phyloP scores from a whole-genome alignment of 1,284 basidiomycete genomes.

The Anthracocystis setariae region DNA sequence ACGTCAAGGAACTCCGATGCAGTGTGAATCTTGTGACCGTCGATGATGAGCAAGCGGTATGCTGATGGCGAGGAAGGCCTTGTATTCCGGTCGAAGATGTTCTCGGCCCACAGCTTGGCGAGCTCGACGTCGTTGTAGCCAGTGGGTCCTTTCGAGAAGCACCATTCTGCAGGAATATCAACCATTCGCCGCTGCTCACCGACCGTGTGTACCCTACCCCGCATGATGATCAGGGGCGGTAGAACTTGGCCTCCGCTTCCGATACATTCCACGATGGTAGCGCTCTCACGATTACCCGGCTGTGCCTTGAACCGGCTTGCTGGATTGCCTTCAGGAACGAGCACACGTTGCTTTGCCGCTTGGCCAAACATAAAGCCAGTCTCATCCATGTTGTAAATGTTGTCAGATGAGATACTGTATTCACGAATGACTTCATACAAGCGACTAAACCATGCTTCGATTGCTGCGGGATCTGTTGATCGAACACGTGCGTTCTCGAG shows the following conservation, averaged over 20 bases:
- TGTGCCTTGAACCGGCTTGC: conserved; percentile 10
- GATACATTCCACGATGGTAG: conserved; percentile 14
- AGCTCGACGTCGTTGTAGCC: not conserved
- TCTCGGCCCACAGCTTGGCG: not conserved
- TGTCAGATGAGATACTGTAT: conserved; percentile 2
- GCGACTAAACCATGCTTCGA: conserved; percentile 4
- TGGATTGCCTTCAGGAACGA: conserved; percentile 6
- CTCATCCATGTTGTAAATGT: too few species aligned
- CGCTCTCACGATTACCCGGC: conserved; percentile 6
- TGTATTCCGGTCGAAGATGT: conserved; percentile 5
- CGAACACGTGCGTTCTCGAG: conserved; percentile 10
- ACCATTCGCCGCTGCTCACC: conserved; percentile 6
- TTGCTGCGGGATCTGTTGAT: not conserved
- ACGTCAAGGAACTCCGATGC: not conserved
- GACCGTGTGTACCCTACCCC: conserved; percentile 1
- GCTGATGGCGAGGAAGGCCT: not conserved
- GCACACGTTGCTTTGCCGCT: not conserved
- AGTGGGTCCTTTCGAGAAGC: not conserved
- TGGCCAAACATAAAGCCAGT: conserved; percentile 5
- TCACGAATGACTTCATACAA: conserved; percentile 8
- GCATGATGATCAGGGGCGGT: conserved; percentile 4
- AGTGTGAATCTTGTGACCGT: conserved; percentile 1
- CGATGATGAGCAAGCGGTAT: conserved; percentile 5
- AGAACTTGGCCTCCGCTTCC: too few species aligned
- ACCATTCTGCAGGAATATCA: not conserved